Base-by-base conservation (phyloP, 73 alveolate species). In the Paramecium sonneborni region DNA sequence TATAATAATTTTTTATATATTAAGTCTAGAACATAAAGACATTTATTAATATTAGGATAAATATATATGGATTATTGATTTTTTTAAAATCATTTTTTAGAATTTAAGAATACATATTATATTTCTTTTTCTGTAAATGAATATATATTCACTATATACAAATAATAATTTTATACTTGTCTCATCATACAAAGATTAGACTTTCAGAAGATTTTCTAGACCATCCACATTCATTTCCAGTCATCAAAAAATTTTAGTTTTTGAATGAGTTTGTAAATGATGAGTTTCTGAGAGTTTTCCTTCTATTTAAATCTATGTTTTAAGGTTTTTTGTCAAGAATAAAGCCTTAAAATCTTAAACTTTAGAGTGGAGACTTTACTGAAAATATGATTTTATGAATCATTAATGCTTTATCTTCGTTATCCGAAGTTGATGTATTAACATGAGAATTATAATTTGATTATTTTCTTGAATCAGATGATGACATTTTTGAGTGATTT, bases 201-300 rank as follows among this genome's bases (percentile, higher is more conserved):
- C 84, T 62, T 62, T 62, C 84, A 23, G 84, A 62, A 32, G 84
- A 62, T 62, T 62, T 62, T 32, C 84, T 62, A 12, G 84, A 62
- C 84, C 84, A 62, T 7, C 84, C 84, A 62, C 68, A 52, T 52
- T 52, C 34, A 18, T 52, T 52, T 52, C 68, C 68, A 5, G 30
- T 52, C 68, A 18, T 52, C 23, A 18, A 52, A 52, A 52, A 18
- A 18, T 62, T 26, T 26, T 24, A 26, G 7, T 62, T 32, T 20
- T 62, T 26, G 6, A 3, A 62, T 5, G 46, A 32, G 6, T 62
- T 62, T 32, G 48, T 9, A 1, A 62, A 30, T 32, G 24, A 30
- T 4, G 84, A 62, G 24, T 62, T 62, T 62, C 84, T 62, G 5
- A 62, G 28, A 12, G 44, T 62, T 62, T 32, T 62, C 44, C 34